Conservation (phyloP, 2,329 filamentous ascomycete genomes). For the Exophiala oligosperma region DNA sequence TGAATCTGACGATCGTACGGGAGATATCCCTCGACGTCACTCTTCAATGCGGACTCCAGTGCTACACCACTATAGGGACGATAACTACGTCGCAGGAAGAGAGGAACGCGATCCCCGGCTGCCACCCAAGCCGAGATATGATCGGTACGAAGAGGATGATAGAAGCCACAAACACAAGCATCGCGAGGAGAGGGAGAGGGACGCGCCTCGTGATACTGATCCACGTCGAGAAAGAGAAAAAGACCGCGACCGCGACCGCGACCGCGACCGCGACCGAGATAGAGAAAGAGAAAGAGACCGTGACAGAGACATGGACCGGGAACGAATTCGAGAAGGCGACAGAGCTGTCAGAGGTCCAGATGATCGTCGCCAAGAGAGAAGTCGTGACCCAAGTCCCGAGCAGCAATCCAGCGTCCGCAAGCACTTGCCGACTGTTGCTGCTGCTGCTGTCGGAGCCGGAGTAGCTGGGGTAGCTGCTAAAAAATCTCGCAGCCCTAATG, state of each 20-base stretch:
- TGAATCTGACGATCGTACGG: slow-evolving; percentile 24
- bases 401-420: slow-evolving; percentile 23
- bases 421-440: slow-evolving; percentile 22
- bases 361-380: slow-evolving; percentile 17
- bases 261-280: slow-evolving; percentile 21
- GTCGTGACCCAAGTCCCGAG: slow-evolving; percentile 27
- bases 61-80: slow-evolving; percentile 29
- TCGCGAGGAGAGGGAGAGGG: slow-evolving; percentile 22
- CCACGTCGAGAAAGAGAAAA: slow-evolving; percentile 20
- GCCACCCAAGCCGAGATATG: slow-evolving; percentile 13
- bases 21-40: slow-evolving; percentile 16
- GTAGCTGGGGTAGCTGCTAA: slow-evolving; percentile 21
- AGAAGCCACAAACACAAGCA: slow-evolving; percentile 12
- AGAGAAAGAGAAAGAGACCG: slow-evolving; percentile 16
- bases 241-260: slow-evolving; percentile 21
- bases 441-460: slow-evolving; percentile 23
- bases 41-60: slow-evolving; percentile 25
- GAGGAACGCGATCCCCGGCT: slow-evolving; percentile 20
- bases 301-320: slow-evolving; percentile 23
- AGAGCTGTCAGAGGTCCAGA: slow-evolving; percentile 13
- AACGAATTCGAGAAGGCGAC: slow-evolving; percentile 19
- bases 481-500: slow-evolving; percentile 17
- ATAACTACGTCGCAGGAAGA: slow-evolving; percentile 22
- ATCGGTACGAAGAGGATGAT: slow-evolving; percentile 23
- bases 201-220: slow-evolving; percentile 19